Base-by-base conservation (phyloP, 2,329 filamentous ascomycete species). In the Xylaria multiplex region DNA sequence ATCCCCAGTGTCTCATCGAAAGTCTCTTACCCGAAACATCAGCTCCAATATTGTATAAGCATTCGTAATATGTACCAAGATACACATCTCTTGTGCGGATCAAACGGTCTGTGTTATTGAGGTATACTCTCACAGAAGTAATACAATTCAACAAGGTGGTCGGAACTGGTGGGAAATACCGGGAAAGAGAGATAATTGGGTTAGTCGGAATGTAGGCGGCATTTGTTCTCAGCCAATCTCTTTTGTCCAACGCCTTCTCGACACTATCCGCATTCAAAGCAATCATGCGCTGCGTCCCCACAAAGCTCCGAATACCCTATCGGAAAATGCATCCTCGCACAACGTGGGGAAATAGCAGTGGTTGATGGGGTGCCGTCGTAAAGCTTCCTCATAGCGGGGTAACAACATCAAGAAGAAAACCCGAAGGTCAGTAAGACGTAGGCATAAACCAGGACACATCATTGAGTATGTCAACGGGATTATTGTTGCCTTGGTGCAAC, bases 341-440 rank as follows among this genome's bases (percentile, higher is more conserved):
- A 80, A 80, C 79, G 79, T 81, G 80, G 79, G 79, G 75, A 72
- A 74, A 74, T 64, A 37, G 68, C 70, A 75, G 67, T 77, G 73
- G 75, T 68, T 74, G 71, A 76, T 69, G 72, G 73, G 72, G 50
- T 68, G 59, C 69, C 49, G 54, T 68, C 57, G 61, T 67, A 69
- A 52, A 57, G 50, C 59, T 68, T 46, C 49, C 49, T 66, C 49
- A 19, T 71, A 55, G 74, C 69, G 72, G 74, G 72, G 71, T 74
- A 75, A 65, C 57, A 42, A 56, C 67, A 62, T 62, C 56, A 45
- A 69, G 59, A 64, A 24, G n/a, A 52, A n/a, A 48, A 11, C 22
- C 56, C 22, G 40, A 32, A 49, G 42, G 37, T 70, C 61, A 55
- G 59, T 64, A 68, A 58, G 64, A 27, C 27, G 3, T 61, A 67